Evolutionary conservation across 2,329 filamentous ascomycete genomes (phyloP), one percentile per base, ranked within the genome.

Genomic region (Clarireedia homoeocarpa): DNA sequence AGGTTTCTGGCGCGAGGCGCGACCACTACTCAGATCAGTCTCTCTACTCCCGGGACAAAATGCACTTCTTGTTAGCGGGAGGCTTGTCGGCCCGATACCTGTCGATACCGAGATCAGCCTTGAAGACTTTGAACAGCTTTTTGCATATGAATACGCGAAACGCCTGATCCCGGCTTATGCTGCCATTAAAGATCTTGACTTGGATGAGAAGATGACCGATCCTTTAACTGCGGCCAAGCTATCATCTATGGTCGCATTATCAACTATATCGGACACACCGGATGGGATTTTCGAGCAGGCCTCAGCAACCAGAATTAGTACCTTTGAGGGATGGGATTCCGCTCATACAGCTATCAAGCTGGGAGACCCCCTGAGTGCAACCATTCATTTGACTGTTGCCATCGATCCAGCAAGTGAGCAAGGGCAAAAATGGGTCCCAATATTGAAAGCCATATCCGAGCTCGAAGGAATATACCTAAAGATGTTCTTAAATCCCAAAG

Each of bases 391-490:
- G 58, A 83, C 87, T 53, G 89, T 86, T 17, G 79, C 88, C 14
- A 72, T 99, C 42, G 90, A 99, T 66, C 95, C 94, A 1, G 86
- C 91, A 1, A 95, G 91, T 30, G 91, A 97, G 68, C 73, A 83
- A 58, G 89, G 89, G 3, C 94, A 99, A 72, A 85, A 84, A 69
- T 97, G 91, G 91, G 79, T 91, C 5, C 88, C 92, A 0, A 91
- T 99, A 51, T 74, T 99, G 39, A 91, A 90, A 67, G 84, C 89
- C 0, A 72, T 97, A 5, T 92, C 91, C 0, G 83, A 95, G 63
- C 78, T 99, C 51, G 82, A 88, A 42, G 91, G 94, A 3, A 86
- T 97, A 0, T 85, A 90, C 67, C 71, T 96, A 34, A 89, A 86
- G 64, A 76, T 99, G 5, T 95, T 89, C 71, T 72, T 99, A 46